Percentiles rank a stretch among this genome's conserved stretches.
phyloP scores from a whole-genome alignment of 1,284 basidiomycete species.

The Kalmanozyma brasiliensis region DNA sequence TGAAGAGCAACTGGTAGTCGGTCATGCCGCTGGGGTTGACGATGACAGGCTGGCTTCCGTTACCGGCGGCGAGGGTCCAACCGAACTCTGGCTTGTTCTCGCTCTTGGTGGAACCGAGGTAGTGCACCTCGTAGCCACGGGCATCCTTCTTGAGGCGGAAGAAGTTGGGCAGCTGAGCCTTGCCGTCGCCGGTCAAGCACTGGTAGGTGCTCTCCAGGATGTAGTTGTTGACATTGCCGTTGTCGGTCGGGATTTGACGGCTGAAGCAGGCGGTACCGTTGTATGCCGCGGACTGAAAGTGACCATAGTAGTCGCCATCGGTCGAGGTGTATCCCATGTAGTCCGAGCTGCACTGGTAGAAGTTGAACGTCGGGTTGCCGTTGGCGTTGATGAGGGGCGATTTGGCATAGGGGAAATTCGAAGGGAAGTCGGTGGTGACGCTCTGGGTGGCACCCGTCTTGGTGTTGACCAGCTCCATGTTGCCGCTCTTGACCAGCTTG shows the following conservation, averaged over 20 bases:
- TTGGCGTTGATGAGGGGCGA: conserved; percentile 4
- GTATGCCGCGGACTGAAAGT: background rate
- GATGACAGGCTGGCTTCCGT: background rate
- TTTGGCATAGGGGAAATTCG: background rate
- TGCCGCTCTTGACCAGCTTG: conserved; percentile 13
- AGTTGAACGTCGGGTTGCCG: background rate
- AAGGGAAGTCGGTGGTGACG: background rate
- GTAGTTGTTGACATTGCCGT: conserved; percentile 3
- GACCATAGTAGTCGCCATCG: conserved; percentile 15
- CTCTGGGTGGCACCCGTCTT: conserved; percentile 3
- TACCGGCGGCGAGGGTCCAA: background rate
- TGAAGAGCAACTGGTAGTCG: conserved; percentile 11
- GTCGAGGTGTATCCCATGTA: conserved; percentile 14
- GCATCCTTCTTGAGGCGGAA: conserved; percentile 7
- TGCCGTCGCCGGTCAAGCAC: background rate
- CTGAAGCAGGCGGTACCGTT: background rate
- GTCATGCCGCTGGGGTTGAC: conserved; percentile 7
- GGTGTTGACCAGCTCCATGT: conserved; percentile 14
- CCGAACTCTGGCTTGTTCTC: background rate
- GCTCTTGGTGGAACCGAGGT: background rate
- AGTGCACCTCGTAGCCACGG: conserved; percentile 13
- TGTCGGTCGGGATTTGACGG: conserved; percentile 7
- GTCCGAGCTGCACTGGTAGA: conserved; percentile 18
- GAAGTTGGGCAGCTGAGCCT: background rate
- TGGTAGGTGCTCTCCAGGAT: background rate